Conservation (phyloP, 2,329 filamentous ascomycete species). For the Alternaria novae-zelandiae region DNA sequence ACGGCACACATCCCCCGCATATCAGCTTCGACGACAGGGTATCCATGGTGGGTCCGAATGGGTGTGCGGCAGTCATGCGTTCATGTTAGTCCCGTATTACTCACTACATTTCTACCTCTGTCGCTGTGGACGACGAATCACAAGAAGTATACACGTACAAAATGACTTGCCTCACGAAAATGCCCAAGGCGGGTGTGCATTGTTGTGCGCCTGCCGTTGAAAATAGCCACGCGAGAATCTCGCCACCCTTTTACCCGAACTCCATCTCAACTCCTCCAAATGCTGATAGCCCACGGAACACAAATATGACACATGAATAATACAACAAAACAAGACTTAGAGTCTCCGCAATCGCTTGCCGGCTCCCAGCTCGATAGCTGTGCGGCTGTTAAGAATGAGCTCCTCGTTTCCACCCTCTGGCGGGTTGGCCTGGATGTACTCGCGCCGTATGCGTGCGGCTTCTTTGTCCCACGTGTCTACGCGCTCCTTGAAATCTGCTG, state of each 20-base stretch:
- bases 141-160: not conserved
- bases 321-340: constrained; percentile 30
- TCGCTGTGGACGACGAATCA: not conserved
- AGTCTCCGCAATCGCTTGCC: constrained; percentile 43
- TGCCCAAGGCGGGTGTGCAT: not conserved
- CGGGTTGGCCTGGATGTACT: constrained; percentile 50
- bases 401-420: constrained; percentile 39
- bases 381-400: constrained; percentile 42
- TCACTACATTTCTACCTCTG: not conserved
- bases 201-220: not conserved
- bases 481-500: constrained; percentile 67
- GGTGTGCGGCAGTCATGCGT: not conserved
- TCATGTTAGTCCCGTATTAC: not conserved
- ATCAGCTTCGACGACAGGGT: not conserved
- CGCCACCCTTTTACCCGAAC: constrained; percentile 12
- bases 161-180: not conserved
- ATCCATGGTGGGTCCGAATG: not conserved
- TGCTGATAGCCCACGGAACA: constrained; percentile 31
- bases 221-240: constrained; percentile 4
- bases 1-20: constrained; percentile 12
- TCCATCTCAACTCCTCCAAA: constrained; percentile 12
- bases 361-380: constrained; percentile 47
- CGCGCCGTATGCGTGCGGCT: constrained; percentile 57
- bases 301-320: constrained; percentile 21
- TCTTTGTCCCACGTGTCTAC: constrained; percentile 74